Percentiles rank a stretch among this genome's conserved stretches.
These are phyloP conservation scores for Aureobasidium sp. DNA, from an alignment of 2,329 filamentous ascomycete species.

Conservation along the genomic window DNA sequence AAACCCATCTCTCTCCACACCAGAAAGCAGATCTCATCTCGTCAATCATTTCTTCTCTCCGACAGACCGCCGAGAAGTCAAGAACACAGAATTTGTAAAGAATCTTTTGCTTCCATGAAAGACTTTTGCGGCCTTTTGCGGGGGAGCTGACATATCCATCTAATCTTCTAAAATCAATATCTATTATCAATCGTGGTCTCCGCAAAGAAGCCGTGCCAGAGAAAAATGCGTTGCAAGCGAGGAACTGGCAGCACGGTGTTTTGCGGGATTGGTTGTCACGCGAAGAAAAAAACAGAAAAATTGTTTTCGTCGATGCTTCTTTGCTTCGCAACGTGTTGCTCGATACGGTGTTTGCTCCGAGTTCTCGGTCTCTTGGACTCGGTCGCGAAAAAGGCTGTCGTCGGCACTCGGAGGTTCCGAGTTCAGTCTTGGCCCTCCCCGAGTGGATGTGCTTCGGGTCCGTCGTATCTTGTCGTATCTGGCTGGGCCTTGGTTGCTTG, in stretches of 20 bases:
- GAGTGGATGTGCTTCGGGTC: neutral
- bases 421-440: neutral
- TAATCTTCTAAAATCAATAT: neutral
- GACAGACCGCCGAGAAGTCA: neutral
- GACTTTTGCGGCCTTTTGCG: neutral
- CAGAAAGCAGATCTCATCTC: neutral
- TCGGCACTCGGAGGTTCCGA: neutral
- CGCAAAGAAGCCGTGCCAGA: neutral
- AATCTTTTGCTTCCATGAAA: neutral
- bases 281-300: neutral
- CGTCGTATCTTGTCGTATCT: neutral
- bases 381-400: neutral
- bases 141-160: neutral
- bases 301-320: neutral
- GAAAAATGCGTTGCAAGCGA: neutral
- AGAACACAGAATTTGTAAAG: constrained; percentile 3
- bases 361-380: neutral
- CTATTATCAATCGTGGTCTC: neutral
- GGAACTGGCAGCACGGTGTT: neutral
- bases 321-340: constrained; percentile 2
- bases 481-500: neutral
- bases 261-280: neutral
- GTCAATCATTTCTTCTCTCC: constrained; percentile 2
- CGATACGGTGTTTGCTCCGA: constrained; percentile 3
- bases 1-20: neutral